Base-by-base conservation (phyloP, 2,329 filamentous ascomycete species). In the Hypoxylon sp. region DNA sequence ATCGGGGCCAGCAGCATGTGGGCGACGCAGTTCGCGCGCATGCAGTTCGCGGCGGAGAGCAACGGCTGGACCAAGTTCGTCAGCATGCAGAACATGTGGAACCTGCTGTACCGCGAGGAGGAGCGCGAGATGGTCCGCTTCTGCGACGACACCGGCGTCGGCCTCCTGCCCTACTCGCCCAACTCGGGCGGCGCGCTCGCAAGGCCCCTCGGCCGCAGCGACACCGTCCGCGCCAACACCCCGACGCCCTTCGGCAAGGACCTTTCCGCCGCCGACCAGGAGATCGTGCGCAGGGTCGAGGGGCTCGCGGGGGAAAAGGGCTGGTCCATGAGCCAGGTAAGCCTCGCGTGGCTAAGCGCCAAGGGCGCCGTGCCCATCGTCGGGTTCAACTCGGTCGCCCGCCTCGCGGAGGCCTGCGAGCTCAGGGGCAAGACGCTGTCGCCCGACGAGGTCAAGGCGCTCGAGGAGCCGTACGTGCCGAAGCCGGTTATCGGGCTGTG, bases 241-340 rank as follows among this genome's bases (percentile, higher is more conserved):
- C 73, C 76, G 68, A 55, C 33, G 52, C 62, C 50, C 9, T 4
- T 56, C 2, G 15, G 29, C 10, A 10, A 4, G 5, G 66, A 62
- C 31, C 65, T 63, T 8, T 83, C 59, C 7, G 2, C 38, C 10
- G 47, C 37, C 1, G 55, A 62, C 2, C 43, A 62, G 47, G 59
- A 62, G 31, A 69, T 83, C 50, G 77, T 86, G 38, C 72, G 75
- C 21, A 77, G 83, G 0, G 81, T 86, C 2, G 79, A 87, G 70
- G 81, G 87, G 68, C 62, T 88, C 11, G 83, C 86, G 0, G 74
- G 78, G 56, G 84, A 85, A 72, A 81, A 81, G 65, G 80, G 76
- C 0, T 80, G 83, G 69, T 83, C 80, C 63, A 89, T 90, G 81
- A 83, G 83, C 31, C 82, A 88, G 54, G 82, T 90, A 23, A 81